Base-by-base conservation (phyloP, 2,329 filamentous ascomycete species). In the Fusarium algeriense region DNA sequence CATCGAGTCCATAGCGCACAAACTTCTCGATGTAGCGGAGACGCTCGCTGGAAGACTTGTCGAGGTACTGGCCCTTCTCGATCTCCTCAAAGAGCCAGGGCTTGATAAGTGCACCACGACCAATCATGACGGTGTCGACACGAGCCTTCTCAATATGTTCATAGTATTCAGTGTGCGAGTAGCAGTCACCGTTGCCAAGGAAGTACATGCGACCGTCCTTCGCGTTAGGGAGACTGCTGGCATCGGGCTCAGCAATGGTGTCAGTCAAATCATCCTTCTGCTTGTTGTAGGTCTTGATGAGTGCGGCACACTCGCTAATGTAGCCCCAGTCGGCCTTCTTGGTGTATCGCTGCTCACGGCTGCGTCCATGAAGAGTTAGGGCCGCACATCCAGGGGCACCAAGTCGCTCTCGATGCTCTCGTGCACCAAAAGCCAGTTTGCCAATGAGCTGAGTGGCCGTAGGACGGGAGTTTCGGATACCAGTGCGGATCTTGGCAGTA, bases 31-130 rank as follows among this genome's bases (percentile, higher is more conserved):
- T 85, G 77, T 97, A 94, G 38, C 85, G 83, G 34, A 99, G 88
- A 63, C 96, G 92, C 84, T 99, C 95, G 8, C 90, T 88, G 5
- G 95, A 92, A 6, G 93, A 94, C 82, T 99, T 99, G 85, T 99
- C 96, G 41, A 99, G 89, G 79, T 98, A 98, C 81, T 98, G 96
- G 8, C 93, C 92, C 69, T 90, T 88, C 73, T 93, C 89, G 60
- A 99, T 98, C 82, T 99, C 96, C 81, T 99, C 96, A 78, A 98
- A 99, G 69, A 99, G 86, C 96, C 96, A 99, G 2, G 96, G 96
- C 83, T 99, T 99, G 83, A 98, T 93, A 64, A 99, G 88, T 13
- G 96, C 96, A 61, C 96, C 96, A 67, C 96, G 93, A n/a, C 91
- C 96, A 67, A 98, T 90, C 96, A 99, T 98, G 78, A 97, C 93